A percentile compares a stretch with the other conserved stretches of the same genome.
Evolutionary conservation across 179 eudicot genomes (phyloP).

Genomic region (Actinidia chinensis): DNA sequence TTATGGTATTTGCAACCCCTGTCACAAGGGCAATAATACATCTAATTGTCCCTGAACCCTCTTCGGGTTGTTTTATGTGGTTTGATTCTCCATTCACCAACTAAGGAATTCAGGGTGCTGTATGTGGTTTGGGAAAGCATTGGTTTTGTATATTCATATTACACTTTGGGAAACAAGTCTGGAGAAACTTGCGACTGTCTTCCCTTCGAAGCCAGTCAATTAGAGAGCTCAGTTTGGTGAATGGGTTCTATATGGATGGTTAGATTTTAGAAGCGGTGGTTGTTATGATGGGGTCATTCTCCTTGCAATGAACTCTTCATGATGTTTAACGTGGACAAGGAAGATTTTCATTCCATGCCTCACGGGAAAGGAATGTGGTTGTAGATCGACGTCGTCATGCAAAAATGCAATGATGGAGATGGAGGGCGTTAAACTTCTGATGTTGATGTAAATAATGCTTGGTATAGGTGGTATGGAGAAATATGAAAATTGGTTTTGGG

Average conservation of each 20-base stretch:
- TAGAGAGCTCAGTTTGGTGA: no score
- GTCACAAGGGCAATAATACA: background rate
- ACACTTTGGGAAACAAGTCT: background rate
- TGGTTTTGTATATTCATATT: background rate
- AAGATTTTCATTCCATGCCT: background rate
- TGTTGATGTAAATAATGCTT: background rate
- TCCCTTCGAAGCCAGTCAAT: background rate
- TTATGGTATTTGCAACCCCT: background rate
- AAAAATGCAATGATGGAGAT: background rate
- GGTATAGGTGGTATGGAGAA: background rate
- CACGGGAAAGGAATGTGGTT: background rate
- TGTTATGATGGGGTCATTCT: no score
- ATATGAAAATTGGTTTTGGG: background rate
- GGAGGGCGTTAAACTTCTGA: background rate
- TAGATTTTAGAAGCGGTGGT: no score
- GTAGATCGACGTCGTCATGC: background rate
- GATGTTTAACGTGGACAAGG: background rate
- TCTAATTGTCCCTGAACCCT: background rate
- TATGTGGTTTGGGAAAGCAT: background rate
- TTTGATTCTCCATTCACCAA: background rate
- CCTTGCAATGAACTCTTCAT: background rate
- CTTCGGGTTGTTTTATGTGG: background rate
- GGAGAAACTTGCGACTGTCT: background rate
- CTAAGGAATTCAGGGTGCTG: background rate
- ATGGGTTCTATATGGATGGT: background rate